phyloP scores from a whole-genome alignment of 768 basidiomycete genomes.

The Tephrocybe sp. region DNA sequence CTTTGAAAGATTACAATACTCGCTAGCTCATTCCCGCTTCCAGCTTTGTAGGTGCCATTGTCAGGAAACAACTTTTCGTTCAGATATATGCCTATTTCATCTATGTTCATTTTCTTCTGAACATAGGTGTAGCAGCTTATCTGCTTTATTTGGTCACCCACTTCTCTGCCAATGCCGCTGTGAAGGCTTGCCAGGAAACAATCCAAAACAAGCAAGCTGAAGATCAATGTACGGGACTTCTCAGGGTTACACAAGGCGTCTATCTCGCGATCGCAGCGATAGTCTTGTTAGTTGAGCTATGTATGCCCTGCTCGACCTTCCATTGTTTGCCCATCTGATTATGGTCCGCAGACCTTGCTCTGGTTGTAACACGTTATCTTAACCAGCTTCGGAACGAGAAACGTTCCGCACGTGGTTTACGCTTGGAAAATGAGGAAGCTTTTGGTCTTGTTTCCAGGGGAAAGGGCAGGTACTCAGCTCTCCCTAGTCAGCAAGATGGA shows the following conservation, averaged over 20 bases:
- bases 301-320: conserved; percentile 38
- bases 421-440: conserved; percentile 33
- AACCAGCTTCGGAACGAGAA: conserved; percentile 54
- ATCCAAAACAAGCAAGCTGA: conserved; percentile 40
- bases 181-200: conserved; percentile 44
- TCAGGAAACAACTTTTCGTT: conserved; percentile 61
- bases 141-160: conserved; percentile 50
- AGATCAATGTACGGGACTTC: conserved; percentile 43
- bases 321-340: neutral
- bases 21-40: conserved; percentile 2
- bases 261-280: conserved; percentile 44
- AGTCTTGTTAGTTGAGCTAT: conserved; percentile 54
- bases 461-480: conserved; percentile 24
- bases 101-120: conserved; percentile 57
- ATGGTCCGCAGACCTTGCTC: conserved; percentile 42
- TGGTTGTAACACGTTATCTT: conserved; percentile 55
- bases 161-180: conserved; percentile 41
- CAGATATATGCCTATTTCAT: conserved; percentile 56
- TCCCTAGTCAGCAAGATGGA: conserved; percentile 19
- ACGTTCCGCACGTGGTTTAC: conserved; percentile 35
- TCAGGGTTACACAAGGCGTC: conserved; percentile 42
- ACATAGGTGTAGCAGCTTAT: conserved; percentile 50
- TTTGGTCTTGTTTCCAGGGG: conserved; percentile 32
- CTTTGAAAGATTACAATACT: conserved; percentile 13
- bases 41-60: conserved; percentile 64